Evolutionary conservation across 345 rosid genomes (phyloP).

Genomic region (Alliaria petiolata): DNA sequence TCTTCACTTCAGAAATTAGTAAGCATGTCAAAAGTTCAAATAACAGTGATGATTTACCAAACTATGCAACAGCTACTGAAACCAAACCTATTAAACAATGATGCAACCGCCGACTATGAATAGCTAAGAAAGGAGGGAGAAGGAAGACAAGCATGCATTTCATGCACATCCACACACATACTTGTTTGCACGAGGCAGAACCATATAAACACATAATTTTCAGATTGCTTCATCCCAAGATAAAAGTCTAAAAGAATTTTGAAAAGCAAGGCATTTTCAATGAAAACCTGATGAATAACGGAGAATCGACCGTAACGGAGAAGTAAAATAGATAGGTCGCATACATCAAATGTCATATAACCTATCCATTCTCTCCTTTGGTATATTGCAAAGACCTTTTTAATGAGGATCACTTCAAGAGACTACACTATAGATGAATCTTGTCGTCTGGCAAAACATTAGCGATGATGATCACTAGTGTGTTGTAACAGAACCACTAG

Average conservation of each 20-base stretch:
- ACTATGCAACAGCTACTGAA: not conserved
- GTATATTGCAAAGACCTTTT: no score
- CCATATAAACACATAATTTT: not conserved
- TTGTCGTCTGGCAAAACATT: no score
- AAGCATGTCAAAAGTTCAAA: not conserved
- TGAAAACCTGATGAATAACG: no score
- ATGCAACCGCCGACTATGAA: not conserved
- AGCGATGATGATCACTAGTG: no score
- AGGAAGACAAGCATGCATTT: constrained; percentile 1
- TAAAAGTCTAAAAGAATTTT: not conserved
- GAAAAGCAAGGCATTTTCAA: not conserved
- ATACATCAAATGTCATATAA: no score
- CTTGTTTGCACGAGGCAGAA: not conserved
- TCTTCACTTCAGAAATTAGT: not conserved
- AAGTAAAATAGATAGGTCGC: no score
- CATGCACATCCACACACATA: not conserved
- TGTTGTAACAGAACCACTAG: no score
- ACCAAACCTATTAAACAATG: not conserved
- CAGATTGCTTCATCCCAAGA: not conserved
- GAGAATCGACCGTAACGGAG: no score
- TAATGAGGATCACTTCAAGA: no score
- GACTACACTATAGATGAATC: no score
- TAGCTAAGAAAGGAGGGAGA: not conserved
- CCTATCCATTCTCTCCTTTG: no score
- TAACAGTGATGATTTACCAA: not conserved